A percentile compares a stretch with the other conserved stretches of the same genome.
Conservation (phyloP, 2,329 filamentous ascomycete genomes). For the Aspergillus persii region DNA sequence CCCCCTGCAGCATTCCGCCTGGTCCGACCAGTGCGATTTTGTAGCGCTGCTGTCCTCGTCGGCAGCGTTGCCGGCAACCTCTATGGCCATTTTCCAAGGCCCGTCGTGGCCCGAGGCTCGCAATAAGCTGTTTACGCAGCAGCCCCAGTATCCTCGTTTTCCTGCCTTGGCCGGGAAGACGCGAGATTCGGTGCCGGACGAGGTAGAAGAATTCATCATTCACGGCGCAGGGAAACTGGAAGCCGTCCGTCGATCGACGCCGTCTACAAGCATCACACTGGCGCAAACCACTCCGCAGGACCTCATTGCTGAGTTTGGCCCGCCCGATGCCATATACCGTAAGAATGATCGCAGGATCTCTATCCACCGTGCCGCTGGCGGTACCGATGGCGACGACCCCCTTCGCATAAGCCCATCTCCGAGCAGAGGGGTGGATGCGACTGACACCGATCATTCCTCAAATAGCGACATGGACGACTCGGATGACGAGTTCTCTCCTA, state of each 20-base stretch:
- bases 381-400: conserved; percentile 28
- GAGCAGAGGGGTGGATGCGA: conserved; percentile 41
- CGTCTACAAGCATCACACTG: conserved; percentile 68
- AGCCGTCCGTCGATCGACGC: conserved; percentile 67
- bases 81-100: conserved; percentile 89
- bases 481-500: conserved; percentile 55
- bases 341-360: conserved; percentile 87
- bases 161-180: conserved; percentile 66
- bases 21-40: conserved; percentile 73
- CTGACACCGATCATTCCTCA: conserved; percentile 74
- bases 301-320: conserved; percentile 82
- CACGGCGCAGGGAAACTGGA: conserved; percentile 77
- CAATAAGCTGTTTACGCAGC: conserved; percentile 70
- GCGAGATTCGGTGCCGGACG: conserved; percentile 79
- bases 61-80: conserved; percentile 70
- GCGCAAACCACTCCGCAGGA: conserved; percentile 91
- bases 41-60: conserved; percentile 80
- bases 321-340: conserved; percentile 89
- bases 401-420: conserved; percentile 37
- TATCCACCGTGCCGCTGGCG: conserved; percentile 59
- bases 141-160: conserved; percentile 70
- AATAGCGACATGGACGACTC: conserved; percentile 70
- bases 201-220: conserved; percentile 77
- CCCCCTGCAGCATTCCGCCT: conserved; percentile 69
- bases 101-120: conserved; percentile 86